Evolutionary conservation across 192 early-diverging fungal species (phyloP), one percentile per base, ranked within the genome.

Genomic region (Gamsiella multidivaricata): DNA sequence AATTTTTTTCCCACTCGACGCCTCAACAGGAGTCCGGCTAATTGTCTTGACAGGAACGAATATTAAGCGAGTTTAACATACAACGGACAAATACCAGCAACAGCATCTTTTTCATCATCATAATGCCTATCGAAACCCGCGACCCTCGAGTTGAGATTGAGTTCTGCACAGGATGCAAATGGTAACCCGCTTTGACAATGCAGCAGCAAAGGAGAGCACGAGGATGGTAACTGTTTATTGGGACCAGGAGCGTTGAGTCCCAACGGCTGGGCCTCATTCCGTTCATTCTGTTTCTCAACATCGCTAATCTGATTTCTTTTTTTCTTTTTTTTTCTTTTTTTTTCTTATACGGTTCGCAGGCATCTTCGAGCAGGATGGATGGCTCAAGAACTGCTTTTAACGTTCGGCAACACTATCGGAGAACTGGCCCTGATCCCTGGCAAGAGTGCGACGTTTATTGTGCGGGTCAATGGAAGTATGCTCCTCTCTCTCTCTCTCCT

Each of bases 341-440:
- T 39, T 6, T 67, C 26, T 70, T 37, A 28, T 61, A 6, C 28
- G 31, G 22, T 41, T 5, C 22, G 18, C 46, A 82, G 81, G 81
- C 63, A 66, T 31, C 56, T 82, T 33, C 75, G 81, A 32, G 81
- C 73, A 65, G 91, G 87, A 47, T 92, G 91, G 91, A 84, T 84
- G 75, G 89, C 88, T 14, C 91, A 92, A 47, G 91, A 92, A 59
- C 76, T 92, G 17, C 75, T 92, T 33, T 81, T 86, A 10, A 92
- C 91, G 14, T 92, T 92, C 62, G 80, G 78, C 41, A 85, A 83
- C 47, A 66, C 59, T 0, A 79, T 92, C 32, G 91, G 91, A 15
- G 90, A 92, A 61, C 81, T 92, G 3, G 88, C 89, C 10, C 66
- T 92, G 33, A 84, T 92, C 12, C 91, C 91, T 42, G 83, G 87